These are phyloP conservation scores for Colletotrichum tamarilloi DNA, from an alignment of 2,329 filamentous ascomycete genomes.

Conservation along the genomic window DNA sequence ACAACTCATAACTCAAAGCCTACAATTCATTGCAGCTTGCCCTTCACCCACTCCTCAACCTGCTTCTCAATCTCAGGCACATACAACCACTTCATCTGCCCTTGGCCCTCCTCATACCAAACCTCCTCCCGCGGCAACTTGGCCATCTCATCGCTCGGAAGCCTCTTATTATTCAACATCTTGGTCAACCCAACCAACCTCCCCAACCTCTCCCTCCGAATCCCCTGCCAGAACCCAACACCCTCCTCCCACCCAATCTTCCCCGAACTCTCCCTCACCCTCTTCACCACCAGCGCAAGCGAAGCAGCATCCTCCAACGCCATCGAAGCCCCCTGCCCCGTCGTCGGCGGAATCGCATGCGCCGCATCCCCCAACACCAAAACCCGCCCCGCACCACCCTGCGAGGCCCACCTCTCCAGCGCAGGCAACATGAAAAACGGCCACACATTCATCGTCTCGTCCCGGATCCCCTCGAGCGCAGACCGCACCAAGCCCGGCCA, in stretches of 20 bases:
- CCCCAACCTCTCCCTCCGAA: constrained; percentile 59
- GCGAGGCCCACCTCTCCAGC: constrained; percentile 56
- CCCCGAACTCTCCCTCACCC: constrained; percentile 35
- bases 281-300: constrained; percentile 52
- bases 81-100: constrained; percentile 53
- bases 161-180: constrained; percentile 57
- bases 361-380: constrained; percentile 61
- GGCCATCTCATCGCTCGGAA: constrained; percentile 49
- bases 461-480: constrained; percentile 44
- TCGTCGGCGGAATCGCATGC: constrained; percentile 59
- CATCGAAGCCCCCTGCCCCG: constrained; percentile 59
- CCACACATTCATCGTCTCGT: constrained; percentile 56
- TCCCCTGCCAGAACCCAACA: constrained; percentile 57
- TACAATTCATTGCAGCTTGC: not conserved
- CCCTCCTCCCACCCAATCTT: constrained; percentile 41
- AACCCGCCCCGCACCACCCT: constrained; percentile 44
- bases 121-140: constrained; percentile 19
- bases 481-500: constrained; percentile 50
- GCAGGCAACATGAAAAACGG: constrained; percentile 60
- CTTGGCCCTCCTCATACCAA: constrained; percentile 37
- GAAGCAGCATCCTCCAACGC: constrained; percentile 62
- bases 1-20: not conserved
- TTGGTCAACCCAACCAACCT: constrained; percentile 59
- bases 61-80: constrained; percentile 49
- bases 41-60: constrained; percentile 43